These are phyloP conservation scores for Camellia lanceoleosa DNA, from an alignment of 148 eudicot genomes.

Conservation along the genomic window DNA sequence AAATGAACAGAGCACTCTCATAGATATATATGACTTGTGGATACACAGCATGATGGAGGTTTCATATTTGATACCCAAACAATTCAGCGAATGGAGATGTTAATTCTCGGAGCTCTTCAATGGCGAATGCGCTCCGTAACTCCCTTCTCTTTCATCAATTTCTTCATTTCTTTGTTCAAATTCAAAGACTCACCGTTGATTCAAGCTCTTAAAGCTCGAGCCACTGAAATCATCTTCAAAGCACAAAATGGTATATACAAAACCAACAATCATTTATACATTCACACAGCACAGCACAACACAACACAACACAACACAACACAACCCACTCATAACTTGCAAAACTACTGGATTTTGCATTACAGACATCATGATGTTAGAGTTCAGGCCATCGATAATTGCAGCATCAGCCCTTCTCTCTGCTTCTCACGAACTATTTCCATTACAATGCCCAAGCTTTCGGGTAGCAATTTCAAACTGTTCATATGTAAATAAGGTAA, in stretches of 20 bases:
- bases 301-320: no score
- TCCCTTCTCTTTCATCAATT: conserved; percentile 48
- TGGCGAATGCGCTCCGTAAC: conserved; percentile 65
- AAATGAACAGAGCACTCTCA: neutral
- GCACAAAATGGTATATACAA: conserved; percentile 38
- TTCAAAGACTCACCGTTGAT: conserved; percentile 30
- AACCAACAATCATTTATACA: no score
- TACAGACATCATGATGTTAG: conserved; percentile 40
- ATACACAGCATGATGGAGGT: conserved; percentile 30
- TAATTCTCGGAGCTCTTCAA: conserved; percentile 49
- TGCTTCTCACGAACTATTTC: conserved; percentile 51
- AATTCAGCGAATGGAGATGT: conserved; percentile 45
- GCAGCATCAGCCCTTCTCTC: conserved; percentile 54
- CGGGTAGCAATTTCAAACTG: conserved; percentile 37
- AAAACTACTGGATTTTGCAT: neutral
- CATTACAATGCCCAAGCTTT: conserved; percentile 36
- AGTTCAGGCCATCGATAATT: conserved; percentile 50
- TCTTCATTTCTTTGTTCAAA: conserved; percentile 42
- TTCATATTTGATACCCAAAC: conserved; percentile 35
- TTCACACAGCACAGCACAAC: neutral
- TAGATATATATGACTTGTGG: neutral
- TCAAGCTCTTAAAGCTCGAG: conserved; percentile 39
- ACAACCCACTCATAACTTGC: neutral
- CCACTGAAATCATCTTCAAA: conserved; percentile 49
- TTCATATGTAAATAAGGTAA: conserved; percentile 17